phyloP scores from a whole-genome alignment of 768 basidiomycete genomes.

The Collybiopsis confluens region DNA sequence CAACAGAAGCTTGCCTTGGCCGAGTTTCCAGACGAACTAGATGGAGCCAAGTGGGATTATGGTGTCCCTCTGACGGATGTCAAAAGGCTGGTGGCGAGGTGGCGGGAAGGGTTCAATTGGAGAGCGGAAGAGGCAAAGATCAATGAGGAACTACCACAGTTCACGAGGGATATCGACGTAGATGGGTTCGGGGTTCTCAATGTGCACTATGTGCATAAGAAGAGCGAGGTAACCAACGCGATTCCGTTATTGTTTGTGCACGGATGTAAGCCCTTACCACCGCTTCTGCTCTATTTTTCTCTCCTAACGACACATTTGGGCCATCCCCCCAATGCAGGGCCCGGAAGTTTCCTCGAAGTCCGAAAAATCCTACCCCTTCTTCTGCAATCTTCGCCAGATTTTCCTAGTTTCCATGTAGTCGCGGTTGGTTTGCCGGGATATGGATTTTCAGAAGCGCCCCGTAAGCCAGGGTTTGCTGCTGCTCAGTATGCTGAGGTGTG shows the following conservation, averaged over 20 bases:
- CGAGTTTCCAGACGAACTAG: no score
- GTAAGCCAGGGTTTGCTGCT: conserved; percentile 32
- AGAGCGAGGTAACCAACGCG: conserved; percentile 15
- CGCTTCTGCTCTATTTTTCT: background rate
- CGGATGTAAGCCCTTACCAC: background rate
- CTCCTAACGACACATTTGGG: background rate
- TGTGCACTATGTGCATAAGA: conserved; percentile 30
- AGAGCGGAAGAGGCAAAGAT: conserved; percentile 7
- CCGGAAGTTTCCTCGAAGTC: conserved; percentile 37
- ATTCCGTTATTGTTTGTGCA: conserved; percentile 7
- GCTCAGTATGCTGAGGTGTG: conserved; percentile 33
- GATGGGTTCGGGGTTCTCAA: conserved; percentile 13
- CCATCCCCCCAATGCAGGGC: no score
- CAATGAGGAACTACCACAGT: conserved; percentile 19
- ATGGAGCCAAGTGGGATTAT: no score
- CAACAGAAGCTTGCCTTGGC: no score
- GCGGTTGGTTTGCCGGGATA: conserved; percentile 40
- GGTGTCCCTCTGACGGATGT: no score
- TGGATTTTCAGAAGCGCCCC: conserved; percentile 40
- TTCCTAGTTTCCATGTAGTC: conserved; percentile 44
- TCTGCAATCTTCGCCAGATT: conserved; percentile 20
- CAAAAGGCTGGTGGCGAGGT: background rate
- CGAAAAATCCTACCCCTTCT: conserved; percentile 37
- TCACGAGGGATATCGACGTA: background rate
- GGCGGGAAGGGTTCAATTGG: conserved; percentile 4